Evolutionary conservation across 2,329 filamentous ascomycete species (phyloP).

Genomic region (Simplicillium sp.): DNA sequence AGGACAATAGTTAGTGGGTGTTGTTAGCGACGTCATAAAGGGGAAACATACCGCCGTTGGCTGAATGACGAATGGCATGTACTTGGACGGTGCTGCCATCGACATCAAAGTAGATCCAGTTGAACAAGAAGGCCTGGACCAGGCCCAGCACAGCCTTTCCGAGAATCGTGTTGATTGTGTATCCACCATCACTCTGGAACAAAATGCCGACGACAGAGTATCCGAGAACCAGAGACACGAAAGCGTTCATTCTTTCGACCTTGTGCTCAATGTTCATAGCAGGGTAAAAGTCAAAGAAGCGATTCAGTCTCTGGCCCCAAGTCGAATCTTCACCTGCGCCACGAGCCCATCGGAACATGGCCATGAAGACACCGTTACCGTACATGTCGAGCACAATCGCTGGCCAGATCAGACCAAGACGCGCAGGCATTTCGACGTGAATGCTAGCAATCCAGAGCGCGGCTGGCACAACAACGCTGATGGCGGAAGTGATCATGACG

Average conservation of each 20-base stretch:
- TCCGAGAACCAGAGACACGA: slow-evolving; percentile 55
- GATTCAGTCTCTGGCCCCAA: slow-evolving; percentile 16
- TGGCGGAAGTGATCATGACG: slow-evolving; percentile 40
- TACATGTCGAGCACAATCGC: slow-evolving; percentile 46
- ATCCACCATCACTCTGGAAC: slow-evolving; percentile 40
- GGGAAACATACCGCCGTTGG: slow-evolving; percentile 25
- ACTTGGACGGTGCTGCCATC: slow-evolving; percentile 45
- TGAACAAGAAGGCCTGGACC: slow-evolving; percentile 48
- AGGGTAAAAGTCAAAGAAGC: slow-evolving; percentile 48
- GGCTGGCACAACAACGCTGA: slow-evolving; percentile 34
- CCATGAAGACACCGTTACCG: slow-evolving; percentile 31
- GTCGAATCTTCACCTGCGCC: slow-evolving; percentile 9
- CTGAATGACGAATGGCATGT: slow-evolving; percentile 50
- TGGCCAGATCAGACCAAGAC: slow-evolving; percentile 45
- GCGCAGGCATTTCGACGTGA: slow-evolving; percentile 42
- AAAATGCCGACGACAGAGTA: slow-evolving; percentile 53
- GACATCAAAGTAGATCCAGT: slow-evolving; percentile 57
- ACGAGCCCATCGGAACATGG: slow-evolving; percentile 22
- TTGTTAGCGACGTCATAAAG: slow-evolving; percentile 10
- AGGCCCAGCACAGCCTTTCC: slow-evolving; percentile 53
- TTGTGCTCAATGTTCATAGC: slow-evolving; percentile 58
- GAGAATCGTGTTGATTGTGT: slow-evolving; percentile 44
- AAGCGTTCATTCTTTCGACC: slow-evolving; percentile 54
- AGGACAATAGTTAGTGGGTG: slow-evolving; percentile 3
- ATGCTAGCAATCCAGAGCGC: slow-evolving; percentile 52